Base-by-base conservation (phyloP, 805 yeast species). In the Metschnikowia koreensis region DNA sequence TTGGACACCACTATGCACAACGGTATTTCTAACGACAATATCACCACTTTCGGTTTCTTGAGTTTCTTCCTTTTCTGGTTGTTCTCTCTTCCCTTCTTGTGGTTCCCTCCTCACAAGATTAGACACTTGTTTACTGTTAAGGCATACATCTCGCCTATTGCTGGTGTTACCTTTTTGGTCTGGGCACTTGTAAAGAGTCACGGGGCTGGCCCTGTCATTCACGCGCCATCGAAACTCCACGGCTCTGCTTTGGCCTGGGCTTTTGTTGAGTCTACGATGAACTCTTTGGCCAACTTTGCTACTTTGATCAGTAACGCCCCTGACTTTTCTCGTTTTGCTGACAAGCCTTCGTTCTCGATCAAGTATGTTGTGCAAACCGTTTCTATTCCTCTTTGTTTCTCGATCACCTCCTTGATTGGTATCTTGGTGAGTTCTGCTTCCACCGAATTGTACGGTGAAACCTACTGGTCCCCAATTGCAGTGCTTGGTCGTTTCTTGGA, bases 241-340 rank as follows among this genome's bases (percentile, higher is more conserved):
- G 88, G 91, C 8, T 70, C 83, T 12, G 86, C 70, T 2, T 80
- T 84, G 57, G 90, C 81, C 27, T 91, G 97, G 97, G 89, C 88
- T 0, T 90, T 89, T 64, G 81, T 90, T 48, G 77, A 78, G 59
- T 81, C 93, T 6, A 76, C 84, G 33, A 87, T 91, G 96, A 86
- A 84, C 69, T 79, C 91, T 17, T 71, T 90, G 55, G 88, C 96
- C 28, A 90, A 89, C 70, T 90, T 90, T 64, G 94, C 96, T 6
- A 87, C 97, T n/a, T 77, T 90, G 62, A 87, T 91, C 63, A 80
- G 87, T 48, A 90, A 90, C 70, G 88, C 94, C 13, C 96, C 97
- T 1, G 97, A 90, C 74, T 90, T 90, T 68, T 79, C 96, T 27
- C 81, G 97, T 68, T 86, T 89, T 70, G 87, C 96, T 9, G 79